Conservation (phyloP, 202 grass and related monocot species). For the Saccharum hybrid region DNA sequence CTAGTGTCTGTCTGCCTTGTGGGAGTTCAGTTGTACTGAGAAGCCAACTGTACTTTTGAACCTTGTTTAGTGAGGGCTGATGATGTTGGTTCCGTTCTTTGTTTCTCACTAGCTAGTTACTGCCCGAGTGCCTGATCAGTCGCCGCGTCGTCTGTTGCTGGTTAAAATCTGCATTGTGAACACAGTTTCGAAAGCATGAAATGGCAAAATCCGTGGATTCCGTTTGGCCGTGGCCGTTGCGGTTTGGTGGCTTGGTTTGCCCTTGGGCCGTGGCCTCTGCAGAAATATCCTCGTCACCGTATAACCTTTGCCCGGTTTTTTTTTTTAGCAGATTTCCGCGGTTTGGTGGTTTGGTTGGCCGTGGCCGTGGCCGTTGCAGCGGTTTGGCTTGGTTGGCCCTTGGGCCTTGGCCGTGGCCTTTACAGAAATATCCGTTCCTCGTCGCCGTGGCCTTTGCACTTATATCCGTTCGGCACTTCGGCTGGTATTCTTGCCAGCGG, state of each 20-base stretch:
- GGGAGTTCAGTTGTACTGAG: neutral
- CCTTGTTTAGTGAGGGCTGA: no score
- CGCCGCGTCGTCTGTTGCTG: neutral
- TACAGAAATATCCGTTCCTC: no score
- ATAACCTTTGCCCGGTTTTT: no score
- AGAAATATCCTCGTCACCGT: no score
- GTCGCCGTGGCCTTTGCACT: no score
- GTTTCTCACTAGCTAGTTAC: neutral
- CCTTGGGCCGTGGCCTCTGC: no score
- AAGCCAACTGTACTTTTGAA: neutral
- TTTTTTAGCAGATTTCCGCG: neutral
- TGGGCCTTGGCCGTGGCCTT: neutral
- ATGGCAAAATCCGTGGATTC: neutral
- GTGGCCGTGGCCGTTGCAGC: neutral
- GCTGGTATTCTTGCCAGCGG: no score
- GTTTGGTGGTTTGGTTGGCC: neutral
- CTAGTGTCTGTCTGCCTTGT: neutral
- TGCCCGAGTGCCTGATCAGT: neutral
- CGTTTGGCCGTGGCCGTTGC: no score
- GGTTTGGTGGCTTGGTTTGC: no score
- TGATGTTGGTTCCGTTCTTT: neutral
- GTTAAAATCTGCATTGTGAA: neutral
- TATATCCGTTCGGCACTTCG: no score
- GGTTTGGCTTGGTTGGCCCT: no score
- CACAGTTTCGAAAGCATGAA: no score